Base-by-base conservation (phyloP, 2,329 filamentous ascomycete species). In the Magnaporthiopsis incrustans region DNA sequence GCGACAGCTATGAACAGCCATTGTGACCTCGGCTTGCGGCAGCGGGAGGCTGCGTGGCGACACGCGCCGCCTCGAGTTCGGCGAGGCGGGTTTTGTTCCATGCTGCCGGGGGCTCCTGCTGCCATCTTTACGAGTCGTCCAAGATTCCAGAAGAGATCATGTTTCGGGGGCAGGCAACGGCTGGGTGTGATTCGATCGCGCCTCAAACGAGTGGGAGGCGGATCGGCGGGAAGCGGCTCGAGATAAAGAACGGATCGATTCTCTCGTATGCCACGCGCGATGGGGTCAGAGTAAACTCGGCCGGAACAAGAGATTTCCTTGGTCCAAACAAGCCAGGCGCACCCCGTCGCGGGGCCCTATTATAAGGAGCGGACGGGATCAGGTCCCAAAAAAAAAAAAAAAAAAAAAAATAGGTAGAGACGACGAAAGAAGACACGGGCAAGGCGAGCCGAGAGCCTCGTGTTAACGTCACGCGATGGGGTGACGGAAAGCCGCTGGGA, bases 1-100 rank as follows among this genome's bases (percentile, higher is more conserved):
- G 69, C 56, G n/a, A 72, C 38, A 22, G 71, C 12, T 27, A 67
- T 62, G 27, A 69, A 44, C 7, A 70, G 63, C 74, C 73, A 73
- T 69, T 66, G 68, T 67, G 70, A 69, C 67, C 70, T 66, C 64
- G 68, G 68, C 59, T 64, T 66, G 66, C 65, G 67, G 61, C 35
- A 62, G 26, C 38, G 60, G 27, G 26, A 11, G 26, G 5, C 60
- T 30, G 60, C 26, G 60, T 32, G 59, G 33, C 33, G n/a, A 33
- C n/a, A 33, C n/a, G 15, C 59, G 12, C 25, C 14, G 33, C 33
- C 33, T 60, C 38, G 59, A 10, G 33, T 27, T 33, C 18, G 33
- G n/a, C 33, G 15, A 15, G 15, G 25, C 25, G 30, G 15, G 33
- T 18, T 25, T 60, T 6, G n/a, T 27, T 44, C 26, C n/a, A 8